Conservation (phyloP, 2,329 filamentous ascomycete genomes). For the Orbilia blumenaviensis region DNA sequence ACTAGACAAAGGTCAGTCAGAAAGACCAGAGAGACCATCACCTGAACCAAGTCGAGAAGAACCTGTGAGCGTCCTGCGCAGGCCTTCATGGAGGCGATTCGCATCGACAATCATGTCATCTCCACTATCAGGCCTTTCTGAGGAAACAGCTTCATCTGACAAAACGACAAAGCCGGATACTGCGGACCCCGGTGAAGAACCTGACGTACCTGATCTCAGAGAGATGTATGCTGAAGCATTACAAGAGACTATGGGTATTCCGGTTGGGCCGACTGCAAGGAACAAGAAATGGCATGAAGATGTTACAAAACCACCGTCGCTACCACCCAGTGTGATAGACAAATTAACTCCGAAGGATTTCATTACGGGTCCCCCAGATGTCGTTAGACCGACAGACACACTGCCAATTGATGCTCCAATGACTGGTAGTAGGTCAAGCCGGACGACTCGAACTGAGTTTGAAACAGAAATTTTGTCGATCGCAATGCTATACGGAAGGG, state of each 20-base stretch:
- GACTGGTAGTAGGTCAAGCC: background rate
- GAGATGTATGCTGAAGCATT: constrained; percentile 48
- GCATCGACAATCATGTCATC: constrained; percentile 39
- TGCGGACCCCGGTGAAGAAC: constrained; percentile 3
- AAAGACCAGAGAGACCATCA: constrained; percentile 1
- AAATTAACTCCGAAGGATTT: constrained; percentile 23
- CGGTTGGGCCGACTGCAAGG: constrained; percentile 14
- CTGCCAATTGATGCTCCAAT: background rate
- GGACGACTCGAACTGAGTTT: constrained; percentile 36
- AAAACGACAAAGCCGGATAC: constrained; percentile 13
- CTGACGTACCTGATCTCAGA: constrained; percentile 5
- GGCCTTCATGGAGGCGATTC: constrained; percentile 47
- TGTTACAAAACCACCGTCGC: background rate
- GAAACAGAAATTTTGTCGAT: constrained; percentile 46
- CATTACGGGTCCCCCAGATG: constrained; percentile 33
- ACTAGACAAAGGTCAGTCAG: constrained; percentile 26
- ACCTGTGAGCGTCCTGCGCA: constrained; percentile 22
- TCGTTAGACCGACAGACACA: background rate
- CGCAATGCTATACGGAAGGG: constrained; percentile 32
- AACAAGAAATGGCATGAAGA: constrained; percentile 27
- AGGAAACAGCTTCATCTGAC: constrained; percentile 18
- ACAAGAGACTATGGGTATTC: constrained; percentile 27
- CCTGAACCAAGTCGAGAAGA: constrained; percentile 21
- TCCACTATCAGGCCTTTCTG: constrained; percentile 40
- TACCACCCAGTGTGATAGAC: constrained; percentile 19